These are phyloP conservation scores for Craspedostauros australis DNA, from an alignment of 108 stramenopile species.

Conservation along the genomic window DNA sequence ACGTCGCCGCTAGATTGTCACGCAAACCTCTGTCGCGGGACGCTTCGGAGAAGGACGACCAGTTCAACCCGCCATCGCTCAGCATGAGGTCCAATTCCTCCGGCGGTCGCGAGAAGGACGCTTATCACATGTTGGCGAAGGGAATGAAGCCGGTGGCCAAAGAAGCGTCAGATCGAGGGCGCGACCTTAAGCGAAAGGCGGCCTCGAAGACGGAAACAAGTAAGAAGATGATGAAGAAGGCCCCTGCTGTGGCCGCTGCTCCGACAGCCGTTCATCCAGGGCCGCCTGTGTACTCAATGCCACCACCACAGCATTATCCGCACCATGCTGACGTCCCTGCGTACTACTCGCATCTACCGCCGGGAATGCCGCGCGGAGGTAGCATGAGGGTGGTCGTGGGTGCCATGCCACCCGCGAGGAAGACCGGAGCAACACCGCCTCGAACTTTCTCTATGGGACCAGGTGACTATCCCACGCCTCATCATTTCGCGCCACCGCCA, in stretches of 20 bases:
- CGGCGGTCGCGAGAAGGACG: no score
- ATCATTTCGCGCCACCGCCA: slow-evolving; percentile 17
- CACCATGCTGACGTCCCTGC: slow-evolving; percentile 4
- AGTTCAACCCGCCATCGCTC: slow-evolving; percentile 1
- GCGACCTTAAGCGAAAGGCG: no score
- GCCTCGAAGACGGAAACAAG: no score
- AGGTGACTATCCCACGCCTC: slow-evolving; percentile 13
- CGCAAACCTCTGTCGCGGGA: slow-evolving; percentile 31
- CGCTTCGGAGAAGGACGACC: slow-evolving; percentile 14
- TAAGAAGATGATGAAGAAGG: background rate
- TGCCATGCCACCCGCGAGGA: slow-evolving; percentile 31
- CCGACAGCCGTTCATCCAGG: slow-evolving; percentile 12
- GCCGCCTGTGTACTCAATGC: slow-evolving; percentile 3
- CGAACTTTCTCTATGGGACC: slow-evolving; percentile 22
- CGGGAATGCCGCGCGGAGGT: slow-evolving; percentile 29
- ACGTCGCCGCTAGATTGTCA: slow-evolving; percentile 19
- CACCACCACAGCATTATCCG: slow-evolving; percentile 10
- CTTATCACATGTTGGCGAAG: no score
- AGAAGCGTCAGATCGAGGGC: no score
- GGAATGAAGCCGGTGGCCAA: no score
- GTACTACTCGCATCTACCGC: slow-evolving; percentile 18
- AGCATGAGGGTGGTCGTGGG: slow-evolving; percentile 50
- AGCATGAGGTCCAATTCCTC: slow-evolving; percentile 8
- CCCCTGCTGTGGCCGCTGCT: background rate
- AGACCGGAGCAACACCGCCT: slow-evolving; percentile 15